Conservation (phyloP, 2,329 filamentous ascomycete genomes). For the Cytospora piceicola region DNA sequence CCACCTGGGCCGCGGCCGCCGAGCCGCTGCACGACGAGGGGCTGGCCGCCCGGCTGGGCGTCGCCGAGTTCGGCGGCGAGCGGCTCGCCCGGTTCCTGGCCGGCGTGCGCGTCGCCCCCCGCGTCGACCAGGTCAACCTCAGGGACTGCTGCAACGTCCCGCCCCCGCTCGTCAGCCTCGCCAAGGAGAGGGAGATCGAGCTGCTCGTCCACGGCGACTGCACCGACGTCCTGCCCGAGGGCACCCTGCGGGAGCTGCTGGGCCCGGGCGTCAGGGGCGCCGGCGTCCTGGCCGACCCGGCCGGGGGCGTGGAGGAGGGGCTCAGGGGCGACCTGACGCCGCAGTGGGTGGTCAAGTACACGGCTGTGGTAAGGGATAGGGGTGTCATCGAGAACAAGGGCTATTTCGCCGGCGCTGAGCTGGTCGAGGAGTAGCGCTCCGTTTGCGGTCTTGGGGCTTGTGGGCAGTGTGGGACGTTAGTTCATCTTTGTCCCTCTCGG, state of each 20-base stretch:
- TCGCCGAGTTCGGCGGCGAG: constrained; percentile 89
- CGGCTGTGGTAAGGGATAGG: constrained; percentile 88
- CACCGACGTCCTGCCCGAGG: constrained; percentile 84
- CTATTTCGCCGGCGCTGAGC: constrained; percentile 86
- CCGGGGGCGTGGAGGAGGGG: constrained; percentile 50
- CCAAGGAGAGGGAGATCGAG: constrained; percentile 82
- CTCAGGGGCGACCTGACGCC: constrained; percentile 79
- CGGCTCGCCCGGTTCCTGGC: constrained; percentile 78
- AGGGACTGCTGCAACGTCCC: constrained; percentile 96
- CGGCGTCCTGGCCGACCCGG: constrained; percentile 70
- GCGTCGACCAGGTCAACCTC: constrained; percentile 94
- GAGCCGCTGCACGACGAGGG: constrained; percentile 72
- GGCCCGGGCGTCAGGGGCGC: constrained; percentile 73
- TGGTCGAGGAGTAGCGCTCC: constrained; percentile 50
- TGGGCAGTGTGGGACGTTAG: not conserved
- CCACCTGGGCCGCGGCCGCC: constrained; percentile 68
- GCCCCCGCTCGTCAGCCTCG: constrained; percentile 80
- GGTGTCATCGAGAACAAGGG: constrained; percentile 99
- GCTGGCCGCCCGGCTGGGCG: constrained; percentile 74
- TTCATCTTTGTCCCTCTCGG: not conserved
- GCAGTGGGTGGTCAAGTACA: constrained; percentile 97
- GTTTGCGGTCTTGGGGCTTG: not conserved
- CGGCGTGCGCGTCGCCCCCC: constrained; percentile 71
- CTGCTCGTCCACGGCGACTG: constrained; percentile 93
- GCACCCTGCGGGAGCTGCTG: constrained; percentile 82